These are phyloP conservation scores for Alternaria panax DNA, from an alignment of 2,329 filamentous ascomycete species.

Conservation along the genomic window DNA sequence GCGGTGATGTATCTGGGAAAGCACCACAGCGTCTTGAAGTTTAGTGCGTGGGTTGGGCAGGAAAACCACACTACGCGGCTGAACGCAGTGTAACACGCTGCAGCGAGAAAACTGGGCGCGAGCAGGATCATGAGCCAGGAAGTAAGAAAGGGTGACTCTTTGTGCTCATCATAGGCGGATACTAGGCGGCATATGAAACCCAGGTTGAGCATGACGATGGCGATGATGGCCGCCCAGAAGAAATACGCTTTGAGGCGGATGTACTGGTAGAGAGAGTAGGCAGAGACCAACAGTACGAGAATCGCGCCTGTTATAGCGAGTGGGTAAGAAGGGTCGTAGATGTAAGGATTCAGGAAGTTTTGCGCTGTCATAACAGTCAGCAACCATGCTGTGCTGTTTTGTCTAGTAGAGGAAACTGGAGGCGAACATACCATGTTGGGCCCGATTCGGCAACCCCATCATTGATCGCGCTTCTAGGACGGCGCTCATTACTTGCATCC, in stretches of 20 bases:
- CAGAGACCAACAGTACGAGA: slow-evolving; percentile 50
- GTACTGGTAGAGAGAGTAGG: slow-evolving; percentile 43
- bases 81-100: slow-evolving; percentile 60
- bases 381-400: background rate
- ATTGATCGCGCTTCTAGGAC: background rate
- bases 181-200: slow-evolving; percentile 62
- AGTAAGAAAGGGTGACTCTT: slow-evolving; percentile 49
- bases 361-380: slow-evolving; percentile 16
- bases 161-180: slow-evolving; percentile 46
- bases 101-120: slow-evolving; percentile 59
- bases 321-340: slow-evolving; percentile 57
- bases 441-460: slow-evolving; percentile 2
- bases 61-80: slow-evolving; percentile 56
- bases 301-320: slow-evolving; percentile 54
- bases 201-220: slow-evolving; percentile 55
- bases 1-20: slow-evolving; percentile 55
- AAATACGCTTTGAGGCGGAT: slow-evolving; percentile 48
- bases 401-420: background rate
- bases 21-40: slow-evolving; percentile 54
- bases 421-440: background rate
- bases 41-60: slow-evolving; percentile 49
- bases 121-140: slow-evolving; percentile 58
- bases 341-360: slow-evolving; percentile 52
- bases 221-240: slow-evolving; percentile 46
- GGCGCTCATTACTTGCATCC: background rate